A percentile compares a stretch with the other conserved stretches of the same genome.
phyloP scores from a whole-genome alignment of 805 yeast species.

The Priceomyces melissophilus region DNA sequence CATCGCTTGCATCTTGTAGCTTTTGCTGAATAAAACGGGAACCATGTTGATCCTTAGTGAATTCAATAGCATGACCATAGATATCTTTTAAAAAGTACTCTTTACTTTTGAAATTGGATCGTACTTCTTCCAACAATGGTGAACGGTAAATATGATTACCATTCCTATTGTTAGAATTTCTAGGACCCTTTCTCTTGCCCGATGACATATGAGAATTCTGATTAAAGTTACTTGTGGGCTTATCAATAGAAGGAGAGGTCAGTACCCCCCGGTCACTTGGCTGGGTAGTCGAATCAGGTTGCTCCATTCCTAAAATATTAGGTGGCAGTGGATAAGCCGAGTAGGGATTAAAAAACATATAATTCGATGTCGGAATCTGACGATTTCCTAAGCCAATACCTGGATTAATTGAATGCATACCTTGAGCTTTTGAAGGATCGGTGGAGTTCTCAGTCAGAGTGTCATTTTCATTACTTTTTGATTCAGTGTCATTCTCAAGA shows the following conservation, averaged over 20 bases:
- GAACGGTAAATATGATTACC: constrained; percentile 61
- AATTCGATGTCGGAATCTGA: constrained; percentile 32
- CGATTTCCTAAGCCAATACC: constrained; percentile 39
- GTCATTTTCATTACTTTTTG: constrained; percentile 5
- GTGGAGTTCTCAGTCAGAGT: neutral
- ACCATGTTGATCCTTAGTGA: constrained; percentile 95
- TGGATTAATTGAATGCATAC: constrained; percentile 8
- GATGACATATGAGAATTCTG: constrained; percentile 5
- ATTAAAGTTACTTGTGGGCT: neutral
- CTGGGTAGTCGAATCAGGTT: constrained; percentile 14
- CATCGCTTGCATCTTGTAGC: constrained; percentile 60
- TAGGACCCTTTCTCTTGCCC: constrained; percentile 11
- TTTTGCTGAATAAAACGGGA: constrained; percentile 94
- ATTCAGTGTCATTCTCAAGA: constrained; percentile 11
- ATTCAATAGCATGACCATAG: constrained; percentile 84
- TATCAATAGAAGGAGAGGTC: constrained; percentile 4
- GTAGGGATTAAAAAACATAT: constrained; percentile 50
- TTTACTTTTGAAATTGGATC: constrained; percentile 59
- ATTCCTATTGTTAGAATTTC: constrained; percentile 16
- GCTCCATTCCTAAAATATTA: constrained; percentile 7
- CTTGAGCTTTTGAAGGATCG: constrained; percentile 1
- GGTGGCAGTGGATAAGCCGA: constrained; percentile 32
- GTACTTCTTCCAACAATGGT: constrained; percentile 80
- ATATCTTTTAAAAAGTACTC: constrained; percentile 67
- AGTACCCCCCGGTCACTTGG: constrained; percentile 4